Base-by-base conservation (phyloP, 75 land plant genomes). In the Adiantum capillusveneris region DNA sequence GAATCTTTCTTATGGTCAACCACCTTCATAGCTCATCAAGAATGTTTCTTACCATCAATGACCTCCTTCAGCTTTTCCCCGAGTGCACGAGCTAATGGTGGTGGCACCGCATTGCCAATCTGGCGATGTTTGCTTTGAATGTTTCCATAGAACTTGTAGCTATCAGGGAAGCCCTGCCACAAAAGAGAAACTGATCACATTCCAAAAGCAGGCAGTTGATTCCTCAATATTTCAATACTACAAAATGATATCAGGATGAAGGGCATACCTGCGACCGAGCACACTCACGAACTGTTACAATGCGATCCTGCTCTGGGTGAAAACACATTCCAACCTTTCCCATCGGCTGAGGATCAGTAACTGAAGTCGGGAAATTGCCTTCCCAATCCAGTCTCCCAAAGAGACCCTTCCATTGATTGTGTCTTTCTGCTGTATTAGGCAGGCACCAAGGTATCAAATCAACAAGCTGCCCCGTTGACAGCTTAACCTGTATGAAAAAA, bases 281-380 rank as follows among this genome's bases (percentile, higher is more conserved):
- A 73, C 96, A 94, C 65, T 94, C 98, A n/a, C 98, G 83, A 25
- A 94, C 98, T 6, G 98, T 84, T 7, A 94, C 81, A 44, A 94
- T 94, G 36, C 98, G 81, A 58, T 94, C 88, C 42, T 94, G 96
- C n/a, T 89, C 98, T 25, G 98, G 98, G 56, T 94, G 98, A 60
- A 94, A 93, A 57, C 98, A 93, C 98, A 93, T 88, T 39, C 98
- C 98, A 28, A 93, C 98, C 63, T 93, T 93, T 20, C 98, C 98
- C 98, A 94, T 94, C 5, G 98, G 96, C 69, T 94, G 98, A 18
- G 98, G 98, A 64, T 94, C 98, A 7, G 96, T 94, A 12, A 94
- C 80, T 50, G 98, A 94, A 21, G 98, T 94, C 13, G 98, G 98
- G 44, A 94, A 94, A 66, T 94, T 94, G 0, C 98, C 98, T 34